Percentiles rank a stretch among this genome's conserved stretches.
phyloP scores from a whole-genome alignment of 768 basidiomycete species.

The Lepiota venenata region DNA sequence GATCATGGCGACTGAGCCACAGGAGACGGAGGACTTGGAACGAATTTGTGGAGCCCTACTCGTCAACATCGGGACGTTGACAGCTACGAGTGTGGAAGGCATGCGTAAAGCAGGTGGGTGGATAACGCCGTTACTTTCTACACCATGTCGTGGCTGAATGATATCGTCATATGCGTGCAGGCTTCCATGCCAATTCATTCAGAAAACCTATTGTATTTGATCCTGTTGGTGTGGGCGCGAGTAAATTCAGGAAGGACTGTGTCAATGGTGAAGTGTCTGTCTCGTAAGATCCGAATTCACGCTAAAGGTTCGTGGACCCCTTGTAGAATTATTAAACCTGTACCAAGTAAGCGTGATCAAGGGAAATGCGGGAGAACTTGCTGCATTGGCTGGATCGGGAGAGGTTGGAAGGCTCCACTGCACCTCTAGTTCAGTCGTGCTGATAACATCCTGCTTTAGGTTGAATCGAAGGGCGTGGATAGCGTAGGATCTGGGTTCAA shows the following conservation, averaged over 20 bases:
- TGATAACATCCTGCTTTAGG: slow-evolving; percentile 34
- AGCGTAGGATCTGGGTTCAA: slow-evolving; percentile 75
- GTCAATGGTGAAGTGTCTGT: slow-evolving; percentile 45
- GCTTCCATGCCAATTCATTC: slow-evolving; percentile 57
- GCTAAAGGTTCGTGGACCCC: background rate
- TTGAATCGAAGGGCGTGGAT: slow-evolving; percentile 81
- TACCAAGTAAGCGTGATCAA: slow-evolving; percentile 94
- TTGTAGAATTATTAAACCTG: slow-evolving; percentile 59
- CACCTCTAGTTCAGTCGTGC: background rate
- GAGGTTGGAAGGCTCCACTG: slow-evolving; percentile 47
- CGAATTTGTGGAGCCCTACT: slow-evolving; percentile 65
- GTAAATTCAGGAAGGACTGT: slow-evolving; percentile 58
- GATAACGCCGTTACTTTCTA: background rate
- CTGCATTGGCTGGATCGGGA: slow-evolving; percentile 64
- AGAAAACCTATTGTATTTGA: slow-evolving; percentile 84
- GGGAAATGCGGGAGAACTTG: slow-evolving; percentile 90
- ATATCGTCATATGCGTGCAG: slow-evolving; percentile 20
- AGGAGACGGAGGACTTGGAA: slow-evolving; percentile 80
- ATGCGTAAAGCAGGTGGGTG: slow-evolving; percentile 69
- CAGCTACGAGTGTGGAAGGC: slow-evolving; percentile 52
- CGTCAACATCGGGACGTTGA: slow-evolving; percentile 85
- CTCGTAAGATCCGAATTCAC: background rate
- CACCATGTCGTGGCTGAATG: background rate
- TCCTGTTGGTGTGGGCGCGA: slow-evolving; percentile 90
- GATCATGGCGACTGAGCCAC: slow-evolving; percentile 86